Percentiles rank a stretch among this genome's conserved stretches.
Evolutionary conservation across 257 asterid species (phyloP).

Genomic region (Solanum medicagineum): DNA sequence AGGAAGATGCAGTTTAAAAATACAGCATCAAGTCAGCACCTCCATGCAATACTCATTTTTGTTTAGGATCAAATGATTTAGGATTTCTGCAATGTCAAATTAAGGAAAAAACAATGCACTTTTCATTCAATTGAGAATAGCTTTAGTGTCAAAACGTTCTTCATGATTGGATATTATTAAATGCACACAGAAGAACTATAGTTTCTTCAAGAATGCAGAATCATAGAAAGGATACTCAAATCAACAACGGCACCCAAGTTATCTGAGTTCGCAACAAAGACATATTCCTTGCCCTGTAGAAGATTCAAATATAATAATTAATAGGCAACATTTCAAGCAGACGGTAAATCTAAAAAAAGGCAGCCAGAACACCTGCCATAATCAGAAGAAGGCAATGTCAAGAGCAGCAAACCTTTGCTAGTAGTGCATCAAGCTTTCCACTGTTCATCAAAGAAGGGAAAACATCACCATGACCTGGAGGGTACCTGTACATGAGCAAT

Average conservation of each 20-base stretch:
- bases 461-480: slow-evolving; percentile 99
- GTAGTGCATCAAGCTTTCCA: slow-evolving; percentile 87
- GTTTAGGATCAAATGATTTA: slow-evolving; percentile 71
- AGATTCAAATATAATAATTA: background rate
- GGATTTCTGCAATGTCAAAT: slow-evolving; percentile 55
- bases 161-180: background rate
- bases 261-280: slow-evolving; percentile 90
- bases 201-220: background rate
- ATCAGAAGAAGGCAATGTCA: background rate
- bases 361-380: background rate
- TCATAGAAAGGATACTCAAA: slow-evolving; percentile 71
- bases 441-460: slow-evolving; percentile 87
- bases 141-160: background rate
- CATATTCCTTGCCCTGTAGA: slow-evolving; percentile 89
- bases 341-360: background rate
- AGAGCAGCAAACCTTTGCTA: slow-evolving; percentile 55
- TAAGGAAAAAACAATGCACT: slow-evolving; percentile 26
- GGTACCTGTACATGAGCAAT: slow-evolving; percentile 51
- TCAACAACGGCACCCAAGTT: slow-evolving; percentile 97
- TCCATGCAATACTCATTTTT: slow-evolving; percentile 99
- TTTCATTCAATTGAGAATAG: background rate
- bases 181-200: background rate
- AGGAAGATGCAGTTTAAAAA: background rate
- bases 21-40: slow-evolving; percentile 23
- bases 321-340: background rate